Percentiles rank a stretch among this genome's conserved stretches.
These are phyloP conservation scores for Podila epigama DNA, from an alignment of 192 early-diverging fungal genomes.

Conservation along the genomic window DNA sequence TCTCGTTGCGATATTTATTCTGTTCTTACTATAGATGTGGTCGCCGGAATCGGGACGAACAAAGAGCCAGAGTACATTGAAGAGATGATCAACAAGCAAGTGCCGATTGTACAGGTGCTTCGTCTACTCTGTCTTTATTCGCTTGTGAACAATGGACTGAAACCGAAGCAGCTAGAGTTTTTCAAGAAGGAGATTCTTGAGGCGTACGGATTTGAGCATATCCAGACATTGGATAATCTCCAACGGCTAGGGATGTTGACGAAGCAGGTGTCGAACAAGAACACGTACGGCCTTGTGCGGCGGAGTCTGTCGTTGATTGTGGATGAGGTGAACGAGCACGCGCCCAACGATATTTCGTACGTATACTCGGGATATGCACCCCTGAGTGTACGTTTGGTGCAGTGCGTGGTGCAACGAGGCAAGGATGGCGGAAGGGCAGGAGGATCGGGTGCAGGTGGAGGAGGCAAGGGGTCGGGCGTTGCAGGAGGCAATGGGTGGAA, in stretches of 20 bases:
- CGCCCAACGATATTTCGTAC: slow-evolving; percentile 88
- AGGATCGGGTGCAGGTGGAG: slow-evolving; percentile 17
- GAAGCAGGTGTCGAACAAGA: slow-evolving; percentile 54
- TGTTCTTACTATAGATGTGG: slow-evolving; percentile 63
- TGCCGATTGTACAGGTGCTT: slow-evolving; percentile 72
- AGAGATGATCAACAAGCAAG: slow-evolving; percentile 85
- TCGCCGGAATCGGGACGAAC: slow-evolving; percentile 72
- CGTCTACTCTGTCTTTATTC: slow-evolving; percentile 88
- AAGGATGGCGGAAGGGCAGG: slow-evolving; percentile 13
- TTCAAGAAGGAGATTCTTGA: slow-evolving; percentile 85
- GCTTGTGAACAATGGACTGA: slow-evolving; percentile 81
- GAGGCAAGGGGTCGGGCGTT: slow-evolving; percentile 18
- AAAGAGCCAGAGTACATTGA: slow-evolving; percentile 84
- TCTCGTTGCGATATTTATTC: no score
- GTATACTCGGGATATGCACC: slow-evolving; percentile 98
- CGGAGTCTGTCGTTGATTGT: slow-evolving; percentile 81
- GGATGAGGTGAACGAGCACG: slow-evolving; percentile 86
- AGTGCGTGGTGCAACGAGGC: slow-evolving; percentile 62
- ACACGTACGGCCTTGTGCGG: slow-evolving; percentile 66
- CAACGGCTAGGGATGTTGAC: slow-evolving; percentile 69
- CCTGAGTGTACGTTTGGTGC: slow-evolving; percentile 86
- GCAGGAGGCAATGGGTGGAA: slow-evolving; percentile 77
- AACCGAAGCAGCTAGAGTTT: slow-evolving; percentile 82
- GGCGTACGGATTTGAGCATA: slow-evolving; percentile 92
- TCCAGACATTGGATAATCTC: slow-evolving; percentile 87